Evolutionary conservation across 345 rosid species (phyloP).

Genomic region (Mercurialis annua): DNA sequence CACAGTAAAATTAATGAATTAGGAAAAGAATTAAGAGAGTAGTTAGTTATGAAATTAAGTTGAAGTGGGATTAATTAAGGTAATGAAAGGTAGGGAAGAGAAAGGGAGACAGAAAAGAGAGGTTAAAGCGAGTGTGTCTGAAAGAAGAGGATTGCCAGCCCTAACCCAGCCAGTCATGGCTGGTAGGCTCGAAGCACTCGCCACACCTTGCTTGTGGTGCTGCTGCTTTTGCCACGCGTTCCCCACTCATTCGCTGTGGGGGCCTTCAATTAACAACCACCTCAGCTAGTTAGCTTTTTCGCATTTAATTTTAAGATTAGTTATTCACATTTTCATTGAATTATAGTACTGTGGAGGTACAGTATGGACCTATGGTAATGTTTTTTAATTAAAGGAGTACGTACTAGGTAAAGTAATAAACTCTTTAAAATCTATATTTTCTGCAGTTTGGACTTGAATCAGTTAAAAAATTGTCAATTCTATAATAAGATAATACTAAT

Average conservation of each 20-base stretch:
- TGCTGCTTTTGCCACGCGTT: background rate
- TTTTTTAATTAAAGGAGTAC: background rate
- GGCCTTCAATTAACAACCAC: background rate
- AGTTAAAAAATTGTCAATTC: no score
- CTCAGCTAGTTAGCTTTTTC: background rate
- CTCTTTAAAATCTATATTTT: no score
- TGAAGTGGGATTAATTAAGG: no score
- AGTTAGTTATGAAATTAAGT: background rate
- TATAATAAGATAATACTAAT: no score
- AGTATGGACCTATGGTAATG: no score
- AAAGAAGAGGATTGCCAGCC: slow-evolving; percentile 10
- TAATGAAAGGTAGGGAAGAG: no score
- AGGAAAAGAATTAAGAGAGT: background rate
- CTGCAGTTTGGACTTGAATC: no score
- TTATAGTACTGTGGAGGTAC: no score
- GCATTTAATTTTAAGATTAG: background rate
- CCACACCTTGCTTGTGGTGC: background rate
- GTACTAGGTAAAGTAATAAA: no score
- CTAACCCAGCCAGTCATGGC: background rate
- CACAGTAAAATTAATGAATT: no score
- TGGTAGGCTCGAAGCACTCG: background rate
- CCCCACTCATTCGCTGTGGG: background rate
- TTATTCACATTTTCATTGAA: no score
- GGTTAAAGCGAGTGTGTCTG: slow-evolving; percentile 1
- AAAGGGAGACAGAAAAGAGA: background rate